phyloP scores from a whole-genome alignment of 2,329 filamentous ascomycete species.

The Colletotrichum aenigma region DNA sequence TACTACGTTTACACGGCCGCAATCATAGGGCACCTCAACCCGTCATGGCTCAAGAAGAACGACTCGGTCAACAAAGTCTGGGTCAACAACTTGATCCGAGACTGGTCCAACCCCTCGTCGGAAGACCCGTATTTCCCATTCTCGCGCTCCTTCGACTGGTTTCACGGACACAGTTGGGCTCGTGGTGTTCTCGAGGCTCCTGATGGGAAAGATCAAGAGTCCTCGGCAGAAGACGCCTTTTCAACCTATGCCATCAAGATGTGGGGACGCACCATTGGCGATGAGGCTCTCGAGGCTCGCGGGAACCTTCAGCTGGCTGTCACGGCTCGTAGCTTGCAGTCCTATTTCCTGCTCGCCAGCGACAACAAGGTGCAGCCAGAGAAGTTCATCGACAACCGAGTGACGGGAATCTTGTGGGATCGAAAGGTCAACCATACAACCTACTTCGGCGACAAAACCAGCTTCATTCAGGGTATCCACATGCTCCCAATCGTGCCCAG shows the following conservation, averaged over 20 bases:
- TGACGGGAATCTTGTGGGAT: slow-evolving; percentile 68
- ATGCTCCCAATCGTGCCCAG: slow-evolving; percentile 72
- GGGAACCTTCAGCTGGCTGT: slow-evolving; percentile 79
- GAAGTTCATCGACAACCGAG: slow-evolving; percentile 63
- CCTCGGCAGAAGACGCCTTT: slow-evolving; percentile 82
- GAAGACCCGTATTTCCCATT: slow-evolving; percentile 75
- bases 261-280: slow-evolving; percentile 76
- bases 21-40: slow-evolving; percentile 74
- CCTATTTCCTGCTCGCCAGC: slow-evolving; percentile 75
- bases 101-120: slow-evolving; percentile 70
- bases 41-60: slow-evolving; percentile 69
- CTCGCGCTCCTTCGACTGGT: slow-evolving; percentile 82
- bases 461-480: slow-evolving; percentile 70
- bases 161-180: slow-evolving; percentile 83
- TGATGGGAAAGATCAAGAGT: slow-evolving; percentile 77
- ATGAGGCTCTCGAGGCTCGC: slow-evolving; percentile 72
- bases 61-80: slow-evolving; percentile 54
- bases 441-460: slow-evolving; percentile 65
- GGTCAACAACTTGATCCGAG: slow-evolving; percentile 78
- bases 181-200: slow-evolving; percentile 68
- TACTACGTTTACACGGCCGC: slow-evolving; percentile 84
- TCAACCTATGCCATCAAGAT: slow-evolving; percentile 81
- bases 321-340: slow-evolving; percentile 67
- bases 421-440: slow-evolving; percentile 87
- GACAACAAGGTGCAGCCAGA: slow-evolving; percentile 68